Conservation (phyloP, 345 rosid genomes). For the Eucalyptus viminalis region DNA sequence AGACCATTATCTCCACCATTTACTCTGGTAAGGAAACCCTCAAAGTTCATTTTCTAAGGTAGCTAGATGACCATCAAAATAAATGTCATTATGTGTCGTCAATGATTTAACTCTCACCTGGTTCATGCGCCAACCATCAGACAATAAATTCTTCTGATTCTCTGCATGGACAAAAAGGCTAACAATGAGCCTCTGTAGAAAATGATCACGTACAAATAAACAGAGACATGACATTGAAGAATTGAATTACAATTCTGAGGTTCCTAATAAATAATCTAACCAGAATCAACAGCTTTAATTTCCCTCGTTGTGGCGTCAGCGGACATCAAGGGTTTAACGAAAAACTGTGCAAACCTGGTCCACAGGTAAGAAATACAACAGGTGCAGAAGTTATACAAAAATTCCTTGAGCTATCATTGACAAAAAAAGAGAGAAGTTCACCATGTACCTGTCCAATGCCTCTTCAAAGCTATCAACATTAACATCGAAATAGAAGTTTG, state of each 20-base stretch:
- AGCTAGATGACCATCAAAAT: neutral
- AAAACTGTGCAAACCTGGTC: slow-evolving; percentile 81
- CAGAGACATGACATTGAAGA: neutral
- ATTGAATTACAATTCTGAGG: neutral
- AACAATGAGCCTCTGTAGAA: neutral
- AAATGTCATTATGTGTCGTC: neutral
- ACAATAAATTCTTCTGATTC: slow-evolving; percentile 79
- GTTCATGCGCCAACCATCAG: slow-evolving; percentile 73
- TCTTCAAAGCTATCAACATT: slow-evolving; percentile 69
- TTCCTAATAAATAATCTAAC: slow-evolving; percentile 13
- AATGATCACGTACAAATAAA: neutral
- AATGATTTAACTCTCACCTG: slow-evolving; percentile 40
- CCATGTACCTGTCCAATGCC: slow-evolving; percentile 76
- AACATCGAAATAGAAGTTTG: slow-evolving; percentile 70
- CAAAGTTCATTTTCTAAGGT: neutral
- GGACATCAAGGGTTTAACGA: slow-evolving; percentile 84
- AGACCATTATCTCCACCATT: neutral
- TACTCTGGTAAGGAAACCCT: neutral
- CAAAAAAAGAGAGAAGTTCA: neutral
- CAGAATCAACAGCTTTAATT: slow-evolving; percentile 93
- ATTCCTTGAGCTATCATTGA: neutral
- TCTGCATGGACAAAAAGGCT: slow-evolving; percentile 30
- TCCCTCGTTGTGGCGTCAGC: slow-evolving; percentile 91
- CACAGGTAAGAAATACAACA: slow-evolving; percentile 1
- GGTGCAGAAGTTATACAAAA: neutral